These are phyloP conservation scores for Rhodotorula sp. DNA, from an alignment of 1,284 basidiomycete genomes.

Conservation along the genomic window DNA sequence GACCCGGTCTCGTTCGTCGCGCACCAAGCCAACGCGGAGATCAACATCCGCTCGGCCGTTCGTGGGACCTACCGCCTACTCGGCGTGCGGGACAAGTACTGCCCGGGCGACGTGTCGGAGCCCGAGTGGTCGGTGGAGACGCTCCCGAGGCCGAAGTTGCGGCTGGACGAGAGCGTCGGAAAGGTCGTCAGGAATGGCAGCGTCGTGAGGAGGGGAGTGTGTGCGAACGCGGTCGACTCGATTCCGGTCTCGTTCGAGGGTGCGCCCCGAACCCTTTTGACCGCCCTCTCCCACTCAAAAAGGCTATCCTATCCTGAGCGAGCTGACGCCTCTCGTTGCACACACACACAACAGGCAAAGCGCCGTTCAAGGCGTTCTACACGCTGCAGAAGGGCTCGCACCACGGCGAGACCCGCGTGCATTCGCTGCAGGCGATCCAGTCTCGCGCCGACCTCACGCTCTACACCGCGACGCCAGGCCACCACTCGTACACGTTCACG, in stretches of 20 bases:
- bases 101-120: conserved; percentile 67
- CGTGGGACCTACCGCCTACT: conserved; percentile 71
- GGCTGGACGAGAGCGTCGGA: conserved; percentile 48
- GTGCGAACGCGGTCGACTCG: conserved; percentile 72
- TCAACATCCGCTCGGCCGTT: conserved; percentile 50
- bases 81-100: conserved; percentile 74
- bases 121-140: conserved; percentile 70
- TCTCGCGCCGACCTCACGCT: conserved; percentile 51
- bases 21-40: conserved; percentile 29
- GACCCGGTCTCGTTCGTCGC: conserved; percentile 9
- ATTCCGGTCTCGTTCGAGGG: conserved; percentile 70
- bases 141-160: conserved; percentile 63
- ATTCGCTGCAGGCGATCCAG: conserved; percentile 37
- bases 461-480: conserved; percentile 71
- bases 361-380: conserved; percentile 40
- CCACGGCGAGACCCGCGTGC: conserved; percentile 15
- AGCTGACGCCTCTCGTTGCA: too few relatives aligned
- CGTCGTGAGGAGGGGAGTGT: conserved; percentile 69
- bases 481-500: conserved; percentile 82
- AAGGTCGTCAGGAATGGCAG: conserved; percentile 61
- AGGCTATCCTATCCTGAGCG: conserved; percentile 7
- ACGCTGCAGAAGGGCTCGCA: conserved; percentile 36
- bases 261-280: conserved; percentile 50
- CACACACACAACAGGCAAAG: too few relatives aligned
- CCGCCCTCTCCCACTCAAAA: too few relatives aligned